These are phyloP conservation scores for Artemisia argyi DNA, from an alignment of 129 eudicot species.

Conservation along the genomic window DNA sequence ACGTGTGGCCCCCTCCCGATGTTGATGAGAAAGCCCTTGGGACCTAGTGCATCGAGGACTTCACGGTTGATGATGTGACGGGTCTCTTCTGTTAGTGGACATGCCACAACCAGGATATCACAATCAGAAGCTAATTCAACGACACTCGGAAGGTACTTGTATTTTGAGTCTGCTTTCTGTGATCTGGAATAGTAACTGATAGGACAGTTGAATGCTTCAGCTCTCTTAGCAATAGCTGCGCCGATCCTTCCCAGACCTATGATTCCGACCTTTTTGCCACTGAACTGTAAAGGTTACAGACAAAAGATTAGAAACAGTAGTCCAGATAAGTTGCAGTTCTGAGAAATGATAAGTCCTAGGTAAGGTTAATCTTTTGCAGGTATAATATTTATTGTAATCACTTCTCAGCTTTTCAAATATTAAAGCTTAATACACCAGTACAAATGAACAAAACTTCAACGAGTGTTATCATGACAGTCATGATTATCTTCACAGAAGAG, in stretches of 20 bases:
- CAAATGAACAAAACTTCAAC: too few relatives aligned
- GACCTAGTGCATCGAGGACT: conserved; percentile 68
- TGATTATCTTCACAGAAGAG: too few relatives aligned
- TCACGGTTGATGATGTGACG: conserved; percentile 70
- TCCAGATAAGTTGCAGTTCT: not conserved
- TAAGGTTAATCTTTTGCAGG: not conserved
- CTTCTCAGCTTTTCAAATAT: not conserved
- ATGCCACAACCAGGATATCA: conserved; percentile 70
- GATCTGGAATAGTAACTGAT: conserved; percentile 69
- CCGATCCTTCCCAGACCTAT: conserved; percentile 89
- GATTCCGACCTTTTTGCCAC: conserved; percentile 73
- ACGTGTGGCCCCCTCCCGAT: conserved; percentile 77
- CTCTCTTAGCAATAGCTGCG: conserved; percentile 73
- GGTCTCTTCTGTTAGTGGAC: conserved; percentile 64
- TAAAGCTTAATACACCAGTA: not conserved
- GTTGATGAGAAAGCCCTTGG: conserved; percentile 67
- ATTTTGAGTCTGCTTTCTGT: conserved; percentile 43
- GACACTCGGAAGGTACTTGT: conserved; percentile 56
- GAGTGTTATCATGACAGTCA: too few relatives aligned
- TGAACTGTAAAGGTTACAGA: conserved; percentile 28
- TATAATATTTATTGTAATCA: not conserved
- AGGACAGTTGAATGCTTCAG: conserved; percentile 75
- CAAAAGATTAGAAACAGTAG: not conserved
- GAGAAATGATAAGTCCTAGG: not conserved
- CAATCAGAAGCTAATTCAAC: conserved; percentile 68